Base-by-base conservation (phyloP, 768 basidiomycete species). In the Phanerochaete sordida region DNA sequence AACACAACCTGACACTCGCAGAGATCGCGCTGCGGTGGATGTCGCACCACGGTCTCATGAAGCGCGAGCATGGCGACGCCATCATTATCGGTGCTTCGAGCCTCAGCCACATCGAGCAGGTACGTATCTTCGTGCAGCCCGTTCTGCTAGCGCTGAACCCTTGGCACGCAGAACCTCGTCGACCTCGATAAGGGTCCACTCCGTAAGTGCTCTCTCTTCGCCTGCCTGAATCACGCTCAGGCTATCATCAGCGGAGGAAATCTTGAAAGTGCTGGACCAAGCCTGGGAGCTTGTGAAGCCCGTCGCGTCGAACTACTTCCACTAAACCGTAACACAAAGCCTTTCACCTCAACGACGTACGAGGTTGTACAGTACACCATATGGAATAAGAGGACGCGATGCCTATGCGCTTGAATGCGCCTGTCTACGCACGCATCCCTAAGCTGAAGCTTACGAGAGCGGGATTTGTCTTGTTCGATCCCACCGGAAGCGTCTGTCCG, bases 21-120 rank as follows among this genome's bases (percentile, higher is more conserved):
- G 62, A 64, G 30, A 28, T 58, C 7, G 62, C 79, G 1, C 70
- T 82, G 7, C 72, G 81, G 43, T 83, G 81, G 81, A 62, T 78
- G 54, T 72, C 74, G 33, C 78, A 82, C 67, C 81, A 83, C 66
- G 79, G 78, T n/a, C 66, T 73, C 35, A 65, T 80, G 66, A 75
- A 79, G 64, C 71, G 77, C 8, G 81, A 83, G 62, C 64, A 74
- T 26, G 78, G 81, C 8, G 81, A 84, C 64, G 70, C 79, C 26
- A 72, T 87, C 58, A 72, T 88, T 58, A 86, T 89, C 63, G 86
- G 86, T 16, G 86, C 85, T 26, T 83, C 81, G 4, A 83, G 77
- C 59, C 53, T 81, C 62, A 73, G 74, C 28, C 86, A 88, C 65
- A 81, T 86, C 49, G 78, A 86, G 67, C 73, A 60, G 53, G 59